These are phyloP conservation scores for Podaxis sp. DNA, from an alignment of 768 basidiomycete species.

Conservation along the genomic window DNA sequence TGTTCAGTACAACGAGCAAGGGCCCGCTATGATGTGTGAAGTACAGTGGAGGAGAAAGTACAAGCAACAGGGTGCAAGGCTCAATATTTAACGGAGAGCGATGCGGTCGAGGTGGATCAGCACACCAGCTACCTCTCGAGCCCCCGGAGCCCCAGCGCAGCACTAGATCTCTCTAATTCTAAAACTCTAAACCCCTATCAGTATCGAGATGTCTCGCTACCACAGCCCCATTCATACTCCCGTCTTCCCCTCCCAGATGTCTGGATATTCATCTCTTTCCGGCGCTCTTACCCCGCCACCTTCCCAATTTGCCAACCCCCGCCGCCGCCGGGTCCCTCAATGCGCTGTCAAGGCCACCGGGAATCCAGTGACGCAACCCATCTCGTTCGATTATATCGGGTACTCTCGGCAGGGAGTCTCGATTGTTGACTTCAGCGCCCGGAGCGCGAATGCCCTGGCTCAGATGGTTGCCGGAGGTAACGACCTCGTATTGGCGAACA, in stretches of 20 bases:
- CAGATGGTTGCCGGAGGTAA: slow-evolving; percentile 37
- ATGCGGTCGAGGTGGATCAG: neutral
- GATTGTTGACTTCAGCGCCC: slow-evolving; percentile 42
- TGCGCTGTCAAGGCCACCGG: slow-evolving; percentile 20
- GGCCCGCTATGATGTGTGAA: slow-evolving; percentile 5
- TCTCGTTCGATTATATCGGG: slow-evolving; percentile 42
- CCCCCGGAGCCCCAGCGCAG: neutral
- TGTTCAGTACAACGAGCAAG: slow-evolving; percentile 1
- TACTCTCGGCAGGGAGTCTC: slow-evolving; percentile 40
- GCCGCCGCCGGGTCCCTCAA: slow-evolving; percentile 39
- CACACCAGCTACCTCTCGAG: neutral
- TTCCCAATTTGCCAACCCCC: slow-evolving; percentile 27
- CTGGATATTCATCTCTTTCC: slow-evolving; percentile 27
- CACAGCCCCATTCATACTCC: slow-evolving; percentile 44
- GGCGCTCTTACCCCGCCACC: slow-evolving; percentile 22
- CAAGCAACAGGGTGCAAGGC: neutral
- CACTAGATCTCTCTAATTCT: neutral
- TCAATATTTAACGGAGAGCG: slow-evolving; percentile 5
- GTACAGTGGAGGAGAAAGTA: neutral
- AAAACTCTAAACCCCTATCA: slow-evolving; percentile 10
- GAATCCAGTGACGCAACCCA: slow-evolving; percentile 23
- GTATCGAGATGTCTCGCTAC: slow-evolving; percentile 22
- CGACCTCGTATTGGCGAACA: slow-evolving; percentile 38
- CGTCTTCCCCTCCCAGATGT: slow-evolving; percentile 25
- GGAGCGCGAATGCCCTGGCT: slow-evolving; percentile 32